Evolutionary conservation across 2,329 filamentous ascomycete species (phyloP).

Genomic region (Ascochyta koolunga): DNA sequence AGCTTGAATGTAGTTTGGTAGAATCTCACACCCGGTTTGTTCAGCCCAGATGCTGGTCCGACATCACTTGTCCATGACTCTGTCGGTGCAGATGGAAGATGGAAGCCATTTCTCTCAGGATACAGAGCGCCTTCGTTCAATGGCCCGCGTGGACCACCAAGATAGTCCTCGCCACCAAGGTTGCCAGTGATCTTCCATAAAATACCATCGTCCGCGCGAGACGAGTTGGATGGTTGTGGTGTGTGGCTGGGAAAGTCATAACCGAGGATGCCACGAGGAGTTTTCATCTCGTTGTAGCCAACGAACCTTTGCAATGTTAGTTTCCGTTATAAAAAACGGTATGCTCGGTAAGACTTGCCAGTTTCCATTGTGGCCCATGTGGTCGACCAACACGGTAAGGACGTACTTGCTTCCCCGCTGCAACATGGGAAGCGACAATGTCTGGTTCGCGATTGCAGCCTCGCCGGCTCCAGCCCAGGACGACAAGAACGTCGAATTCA

Average conservation of each 20-base stretch:
- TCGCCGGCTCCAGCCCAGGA: slow-evolving; percentile 64
- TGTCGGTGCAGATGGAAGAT: slow-evolving; percentile 55
- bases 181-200: slow-evolving; percentile 72
- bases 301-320: slow-evolving; percentile 47
- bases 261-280: slow-evolving; percentile 64
- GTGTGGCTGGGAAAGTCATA: slow-evolving; percentile 59
- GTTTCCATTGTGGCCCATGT: slow-evolving; percentile 72
- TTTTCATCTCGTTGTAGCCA: slow-evolving; percentile 59
- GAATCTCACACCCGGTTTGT: slow-evolving; percentile 60
- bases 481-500: slow-evolving; percentile 66
- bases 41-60: slow-evolving; percentile 52
- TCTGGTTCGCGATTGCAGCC: slow-evolving; percentile 58
- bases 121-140: slow-evolving; percentile 69
- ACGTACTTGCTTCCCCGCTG: slow-evolving; percentile 60
- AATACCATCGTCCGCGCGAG: slow-evolving; percentile 45
- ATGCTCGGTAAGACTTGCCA: background rate
- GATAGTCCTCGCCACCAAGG: slow-evolving; percentile 66
- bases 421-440: slow-evolving; percentile 61
- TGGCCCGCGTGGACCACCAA: slow-evolving; percentile 64
- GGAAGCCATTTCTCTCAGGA: slow-evolving; percentile 66
- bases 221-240: slow-evolving; percentile 33
- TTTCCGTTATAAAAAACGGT: background rate
- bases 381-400: slow-evolving; percentile 72
- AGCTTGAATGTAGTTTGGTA: slow-evolving; percentile 62
- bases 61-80: slow-evolving; percentile 50